Base-by-base conservation (phyloP, 2,329 filamentous ascomycete genomes). In the Pseudogymnoascus sp. region DNA sequence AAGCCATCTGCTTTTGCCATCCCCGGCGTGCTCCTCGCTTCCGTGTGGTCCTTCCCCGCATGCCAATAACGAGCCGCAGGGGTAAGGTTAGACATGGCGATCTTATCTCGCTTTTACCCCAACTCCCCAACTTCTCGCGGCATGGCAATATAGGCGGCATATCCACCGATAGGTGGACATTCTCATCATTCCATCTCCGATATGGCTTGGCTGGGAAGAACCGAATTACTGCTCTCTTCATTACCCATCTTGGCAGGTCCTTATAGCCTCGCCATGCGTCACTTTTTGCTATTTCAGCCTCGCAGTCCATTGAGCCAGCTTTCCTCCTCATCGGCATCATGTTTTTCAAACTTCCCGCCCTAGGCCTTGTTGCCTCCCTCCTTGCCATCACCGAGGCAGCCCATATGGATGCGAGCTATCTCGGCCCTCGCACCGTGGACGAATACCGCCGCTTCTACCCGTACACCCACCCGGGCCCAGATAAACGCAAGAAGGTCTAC, bases 401-500 rank as follows among this genome's bases (percentile, higher is more conserved):
- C 5, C 65, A 71, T 11, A 69, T 70, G 37, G 67, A 76, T 52
- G 75, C 75, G 3, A 70, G 74, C 43, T 75, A 72, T 18, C 63
- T 75, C 5, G 49, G 49, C n/a, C 49, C 49, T 55, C 49, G 49
- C 49, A 33, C 25, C 2, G 37, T 63, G 21, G 63, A 70, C 21
- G 75, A 78, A 63, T 78, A 78, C 67, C 69, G 76, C 8, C 68
- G 69, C 45, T 76, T 74, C 64, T 74, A 77, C 62, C 76, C 76
- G 1, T 75, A 76, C 64, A 67, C 68, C 63, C 63, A 68, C 5
- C 67, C 67, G 4, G 49, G 35, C 40, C 63, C 65, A n/a, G 63
- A 69, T 60, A 63, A 65, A 31, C 75, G 79, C 38, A 76, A 74
- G 35, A 78, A 77, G 18, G 74, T 84, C 64, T 80, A 76, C 2